Base-by-base conservation (phyloP, 768 basidiomycete genomes). In the Suillus cothurnatus region DNA sequence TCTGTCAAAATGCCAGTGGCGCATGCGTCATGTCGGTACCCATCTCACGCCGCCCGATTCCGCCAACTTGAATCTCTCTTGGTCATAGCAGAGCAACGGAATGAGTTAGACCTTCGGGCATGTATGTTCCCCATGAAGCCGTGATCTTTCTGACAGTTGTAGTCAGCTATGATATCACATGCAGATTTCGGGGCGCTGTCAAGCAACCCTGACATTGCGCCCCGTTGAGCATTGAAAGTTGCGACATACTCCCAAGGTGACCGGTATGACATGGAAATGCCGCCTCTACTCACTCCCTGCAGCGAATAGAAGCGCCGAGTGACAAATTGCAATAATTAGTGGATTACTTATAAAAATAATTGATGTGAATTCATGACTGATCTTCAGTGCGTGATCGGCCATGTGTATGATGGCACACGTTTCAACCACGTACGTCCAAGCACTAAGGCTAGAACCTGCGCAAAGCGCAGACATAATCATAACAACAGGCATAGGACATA, bases 1-100 rank as follows among this genome's bases (percentile, higher is more conserved):
- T 59, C 58, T 43, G 58, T 59, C 39, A 59, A 21, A 59, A 59
- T 12, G 53, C 21, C 53, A 55, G 12, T 55, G 32, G 32, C 53
- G 53, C 31, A 31, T 21, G 21, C 53, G 21, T 14, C 32, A 21
- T 55, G 12, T 34, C 31, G 12, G 11, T 17, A 26, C 57, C 19
- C 39, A n/a, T 19, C 26, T 28, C 38, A 41, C 19, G 28, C 19
- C 2, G 26, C 19, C 19, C 28, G 38, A 59, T 28, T 38, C 17
- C 28, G 5, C 57, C 9, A 23, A 34, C 9, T 34, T 34, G 32
- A 34, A 38, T 26, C 19, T n/a, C n/a, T 58, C 14, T 38, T 57
- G n/a, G 15, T 23, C 23, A 6, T 19, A 36, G 23, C 58, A 38
- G 6, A 41, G 38, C 11, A 14, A 58, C 36, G 23, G 11, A 9